Conservation (phyloP, 2,329 filamentous ascomycete genomes). For the Penicillium sp. region DNA sequence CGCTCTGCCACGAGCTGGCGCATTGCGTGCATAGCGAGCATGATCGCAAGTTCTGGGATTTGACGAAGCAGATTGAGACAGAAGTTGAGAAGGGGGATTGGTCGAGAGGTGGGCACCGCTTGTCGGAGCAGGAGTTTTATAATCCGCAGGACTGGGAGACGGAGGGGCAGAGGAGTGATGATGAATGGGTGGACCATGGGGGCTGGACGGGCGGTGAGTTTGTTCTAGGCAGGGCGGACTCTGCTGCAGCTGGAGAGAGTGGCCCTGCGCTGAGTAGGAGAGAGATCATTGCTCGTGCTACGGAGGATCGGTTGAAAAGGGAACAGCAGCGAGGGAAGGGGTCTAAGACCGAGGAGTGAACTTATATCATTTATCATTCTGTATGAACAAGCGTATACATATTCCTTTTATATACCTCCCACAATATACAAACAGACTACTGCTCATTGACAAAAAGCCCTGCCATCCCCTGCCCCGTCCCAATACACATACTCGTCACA, state of each 20-base stretch:
- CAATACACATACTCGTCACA: slow-evolving; percentile 85
- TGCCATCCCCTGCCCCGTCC: slow-evolving; percentile 65
- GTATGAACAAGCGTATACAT: neutral
- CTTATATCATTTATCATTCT: neutral
- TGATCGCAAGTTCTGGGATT: slow-evolving; percentile 81
- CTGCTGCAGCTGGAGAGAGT: slow-evolving; percentile 9
- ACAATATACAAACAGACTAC: slow-evolving; percentile 20
- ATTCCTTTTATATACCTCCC: neutral
- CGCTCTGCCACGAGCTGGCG: slow-evolving; percentile 89
- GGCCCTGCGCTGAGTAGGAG: slow-evolving; percentile 54
- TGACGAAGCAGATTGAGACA: slow-evolving; percentile 80
- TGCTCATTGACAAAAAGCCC: slow-evolving; percentile 64
- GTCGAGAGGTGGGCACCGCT: slow-evolving; percentile 62
- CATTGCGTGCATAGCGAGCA: slow-evolving; percentile 87
- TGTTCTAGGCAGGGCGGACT: slow-evolving; percentile 53
- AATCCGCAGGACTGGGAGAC: slow-evolving; percentile 56
- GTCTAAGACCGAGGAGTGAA: neutral
- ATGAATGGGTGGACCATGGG: slow-evolving; percentile 62
- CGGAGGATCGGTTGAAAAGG: slow-evolving; percentile 62
- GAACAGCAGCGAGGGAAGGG: slow-evolving; percentile 39
- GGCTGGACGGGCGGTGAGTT: slow-evolving; percentile 78
- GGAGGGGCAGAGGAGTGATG: slow-evolving; percentile 46
- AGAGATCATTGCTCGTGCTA: slow-evolving; percentile 70
- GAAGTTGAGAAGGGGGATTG: slow-evolving; percentile 82
- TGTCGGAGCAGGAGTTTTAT: slow-evolving; percentile 59